Evolutionary conservation across 1,284 basidiomycete genomes (phyloP), one percentile per base, ranked within the genome.

Genomic region (Cerioporus squamosus): DNA sequence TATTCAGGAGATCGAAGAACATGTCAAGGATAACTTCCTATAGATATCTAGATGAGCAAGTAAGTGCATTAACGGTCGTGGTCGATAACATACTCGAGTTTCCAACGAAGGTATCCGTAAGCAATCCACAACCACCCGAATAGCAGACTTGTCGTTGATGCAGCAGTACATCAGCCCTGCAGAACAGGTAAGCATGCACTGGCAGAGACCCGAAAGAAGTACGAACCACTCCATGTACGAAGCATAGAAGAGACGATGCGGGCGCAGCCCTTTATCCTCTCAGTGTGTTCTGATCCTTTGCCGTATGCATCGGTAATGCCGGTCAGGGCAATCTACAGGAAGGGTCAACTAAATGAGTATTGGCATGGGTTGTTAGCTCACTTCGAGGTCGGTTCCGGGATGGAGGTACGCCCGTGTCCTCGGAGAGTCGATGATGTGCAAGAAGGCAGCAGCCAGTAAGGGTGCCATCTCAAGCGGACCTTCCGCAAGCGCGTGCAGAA

Each of bases 161-260:
- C 94, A 97, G 64, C 98, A 88, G 72, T 98, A 98, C 81, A 98
- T 87, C 31, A 99, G 74, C 8, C 95, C 95, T 90, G 77, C 24
- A 12, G 48, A 61, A 9, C 14, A n/a, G 14, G 46, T 20, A 46
- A 20, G 15, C 5, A 20, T 12, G 7, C 5, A 12, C 14, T 39
- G 3, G 44, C 7, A 7, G 31, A 8, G 5, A 42, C 24, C 18
- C 26, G 26, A 9, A 18, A 44, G 53, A 29, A n/a, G 2, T 17
- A 76, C 89, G 55, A 67, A 95, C 96, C 97, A 62, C 93, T 91
- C 96, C 97, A 99, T 10, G 93, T 95, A 46, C 92, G 85, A 48
- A 99, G 74, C 79, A 98, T 90, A 38, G 91, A 81, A 42, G 90
- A 86, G 42, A 97, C 88, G 48, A 97, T 87, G 66, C 85, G 88